Evolutionary conservation across 2,329 filamentous ascomycete genomes (phyloP).

Genomic region (Uncinocarpus reesii): DNA sequence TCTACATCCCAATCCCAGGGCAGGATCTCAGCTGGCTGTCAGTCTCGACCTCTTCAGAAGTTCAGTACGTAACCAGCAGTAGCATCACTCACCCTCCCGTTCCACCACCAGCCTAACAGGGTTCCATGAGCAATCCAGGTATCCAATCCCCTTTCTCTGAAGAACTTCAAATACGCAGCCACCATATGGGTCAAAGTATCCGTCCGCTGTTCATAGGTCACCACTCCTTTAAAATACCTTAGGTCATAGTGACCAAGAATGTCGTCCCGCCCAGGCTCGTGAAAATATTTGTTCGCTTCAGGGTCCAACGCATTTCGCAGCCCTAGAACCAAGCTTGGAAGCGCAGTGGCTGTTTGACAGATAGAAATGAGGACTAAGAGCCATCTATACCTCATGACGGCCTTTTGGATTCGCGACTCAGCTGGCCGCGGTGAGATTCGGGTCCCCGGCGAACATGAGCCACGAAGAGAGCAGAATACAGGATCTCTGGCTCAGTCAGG

Average conservation of each 20-base stretch:
- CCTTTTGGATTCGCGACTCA: no score
- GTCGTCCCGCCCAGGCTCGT: constrained; percentile 51
- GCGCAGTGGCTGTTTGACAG: neutral
- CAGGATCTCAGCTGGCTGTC: constrained; percentile 45
- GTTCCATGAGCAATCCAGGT: constrained; percentile 84
- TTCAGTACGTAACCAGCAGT: neutral
- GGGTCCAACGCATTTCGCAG: neutral
- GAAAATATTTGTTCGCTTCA: constrained; percentile 50
- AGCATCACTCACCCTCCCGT: constrained; percentile 42
- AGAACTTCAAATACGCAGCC: constrained; percentile 60
- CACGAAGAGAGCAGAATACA: no score
- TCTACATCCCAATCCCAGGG: constrained; percentile 82
- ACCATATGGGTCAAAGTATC: constrained; percentile 59
- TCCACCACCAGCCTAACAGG: constrained; percentile 84
- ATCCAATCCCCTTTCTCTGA: constrained; percentile 55
- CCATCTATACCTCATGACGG: neutral
- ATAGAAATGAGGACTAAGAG: neutral
- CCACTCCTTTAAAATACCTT: constrained; percentile 55
- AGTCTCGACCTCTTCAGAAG: neutral
- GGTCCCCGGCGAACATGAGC: no score
- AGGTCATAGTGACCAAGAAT: constrained; percentile 62
- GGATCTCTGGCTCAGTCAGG: no score
- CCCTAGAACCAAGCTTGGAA: neutral
- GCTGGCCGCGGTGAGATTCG: no score
- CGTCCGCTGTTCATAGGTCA: constrained; percentile 57